phyloP scores from a whole-genome alignment of 371 early-diverging fungal species.

The Mortierella sp. region DNA sequence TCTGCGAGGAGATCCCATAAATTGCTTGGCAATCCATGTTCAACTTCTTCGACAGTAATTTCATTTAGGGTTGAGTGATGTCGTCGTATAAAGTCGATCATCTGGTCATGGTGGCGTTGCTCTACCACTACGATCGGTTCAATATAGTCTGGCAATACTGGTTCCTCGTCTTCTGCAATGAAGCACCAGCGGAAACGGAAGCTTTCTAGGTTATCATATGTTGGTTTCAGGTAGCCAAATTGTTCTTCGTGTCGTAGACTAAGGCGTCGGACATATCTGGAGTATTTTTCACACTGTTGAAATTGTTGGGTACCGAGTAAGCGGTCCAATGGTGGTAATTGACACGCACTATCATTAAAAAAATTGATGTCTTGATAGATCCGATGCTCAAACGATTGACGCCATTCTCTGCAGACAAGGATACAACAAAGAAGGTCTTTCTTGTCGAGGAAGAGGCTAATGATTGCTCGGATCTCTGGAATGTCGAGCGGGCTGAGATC shows the following conservation, averaged over 20 bases:
- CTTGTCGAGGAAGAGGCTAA: background rate
- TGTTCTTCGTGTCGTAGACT: background rate
- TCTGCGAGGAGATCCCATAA: slow-evolving; percentile 5
- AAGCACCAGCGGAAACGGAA: background rate
- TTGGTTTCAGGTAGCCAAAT: background rate
- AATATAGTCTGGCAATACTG: too few relatives aligned
- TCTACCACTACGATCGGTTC: too few relatives aligned
- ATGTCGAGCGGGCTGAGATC: background rate
- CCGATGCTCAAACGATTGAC: slow-evolving; percentile 6
- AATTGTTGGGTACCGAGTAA: too few relatives aligned
- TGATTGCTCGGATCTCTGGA: background rate
- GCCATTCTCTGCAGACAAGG: slow-evolving; percentile 6
- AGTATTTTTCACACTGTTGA: too few relatives aligned
- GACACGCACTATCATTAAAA: too few relatives aligned
- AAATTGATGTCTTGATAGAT: too few relatives aligned
- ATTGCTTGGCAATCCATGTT: background rate
- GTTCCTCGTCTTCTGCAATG: too few relatives aligned
- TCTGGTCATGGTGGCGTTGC: too few relatives aligned
- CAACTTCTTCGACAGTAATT: background rate
- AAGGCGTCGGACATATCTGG: slow-evolving; percentile 9
- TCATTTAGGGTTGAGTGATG: background rate
- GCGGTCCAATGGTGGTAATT: too few relatives aligned
- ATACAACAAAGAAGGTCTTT: background rate
- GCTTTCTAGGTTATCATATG: background rate
- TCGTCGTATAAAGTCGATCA: background rate